A percentile compares a stretch with the other conserved stretches of the same genome.
Conservation (phyloP, 208 protist species). For the Porcisia hertigi region DNA sequence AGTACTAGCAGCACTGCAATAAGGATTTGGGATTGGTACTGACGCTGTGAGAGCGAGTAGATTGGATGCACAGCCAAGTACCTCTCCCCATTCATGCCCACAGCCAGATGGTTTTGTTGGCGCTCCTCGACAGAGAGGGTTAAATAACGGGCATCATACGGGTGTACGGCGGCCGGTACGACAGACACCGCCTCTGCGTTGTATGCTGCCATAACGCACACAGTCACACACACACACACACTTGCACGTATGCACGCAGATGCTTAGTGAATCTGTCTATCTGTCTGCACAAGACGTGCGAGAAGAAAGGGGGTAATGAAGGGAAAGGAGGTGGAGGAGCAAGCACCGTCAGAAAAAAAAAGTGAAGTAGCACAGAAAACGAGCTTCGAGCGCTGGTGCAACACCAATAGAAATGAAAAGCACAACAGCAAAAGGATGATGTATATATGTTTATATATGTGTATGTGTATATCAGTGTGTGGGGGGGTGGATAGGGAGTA, state of each 20-base stretch:
- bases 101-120: constrained; percentile 1
- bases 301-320: neutral
- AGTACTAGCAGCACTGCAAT: neutral
- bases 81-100: neutral
- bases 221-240: too few relatives aligned
- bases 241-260: too few relatives aligned
- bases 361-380: too few relatives aligned
- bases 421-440: neutral
- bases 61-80: constrained; percentile 9
- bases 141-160: neutral
- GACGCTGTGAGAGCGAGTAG: neutral
- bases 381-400: neutral
- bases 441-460: neutral
- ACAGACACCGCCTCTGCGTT: neutral
- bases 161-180: neutral
- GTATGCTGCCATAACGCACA: neutral
- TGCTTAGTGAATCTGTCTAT: neutral
- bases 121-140: neutral
- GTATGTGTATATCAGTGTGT: neutral
- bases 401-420: neutral
- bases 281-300: constrained; percentile 3
- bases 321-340: neutral
- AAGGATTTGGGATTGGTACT: neutral
- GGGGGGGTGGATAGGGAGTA: neutral
- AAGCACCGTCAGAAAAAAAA: constrained; percentile 4